phyloP scores from a whole-genome alignment of 768 basidiomycete species.

The Pholiota molesta region DNA sequence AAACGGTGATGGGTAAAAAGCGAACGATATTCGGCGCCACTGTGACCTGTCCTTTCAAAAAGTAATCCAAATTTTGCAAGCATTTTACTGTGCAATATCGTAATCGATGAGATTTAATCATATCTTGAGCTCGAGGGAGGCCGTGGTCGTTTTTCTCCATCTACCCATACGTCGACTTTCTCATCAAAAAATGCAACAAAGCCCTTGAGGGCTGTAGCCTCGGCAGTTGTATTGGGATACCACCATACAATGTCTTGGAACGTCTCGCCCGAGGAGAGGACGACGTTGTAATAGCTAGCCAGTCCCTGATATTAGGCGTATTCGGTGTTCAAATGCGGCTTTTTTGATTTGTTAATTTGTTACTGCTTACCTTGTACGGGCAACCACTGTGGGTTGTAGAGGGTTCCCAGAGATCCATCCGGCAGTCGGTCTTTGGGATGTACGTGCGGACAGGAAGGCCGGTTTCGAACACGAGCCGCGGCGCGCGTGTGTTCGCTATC shows the following conservation, averaged over 20 bases:
- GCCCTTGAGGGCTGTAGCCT: constrained; percentile 53
- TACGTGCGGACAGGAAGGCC: constrained; percentile 58
- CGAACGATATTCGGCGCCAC: no score
- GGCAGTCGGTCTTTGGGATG: constrained; percentile 59
- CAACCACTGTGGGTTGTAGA: constrained; percentile 53
- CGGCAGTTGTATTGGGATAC: constrained; percentile 56
- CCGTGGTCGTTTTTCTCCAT: constrained; percentile 53
- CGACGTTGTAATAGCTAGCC: constrained; percentile 59
- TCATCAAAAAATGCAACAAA: constrained; percentile 67
- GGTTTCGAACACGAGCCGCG: constrained; percentile 62
- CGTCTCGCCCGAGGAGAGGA: constrained; percentile 44
- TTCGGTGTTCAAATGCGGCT: no score
- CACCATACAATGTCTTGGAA: constrained; percentile 63
- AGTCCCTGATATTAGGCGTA: constrained; percentile 54
- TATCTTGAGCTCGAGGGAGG: not conserved
- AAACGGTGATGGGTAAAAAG: no score
- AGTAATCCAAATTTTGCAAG: no score
- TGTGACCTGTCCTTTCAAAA: no score
- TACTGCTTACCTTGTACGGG: constrained; percentile 61
- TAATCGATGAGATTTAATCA: not conserved
- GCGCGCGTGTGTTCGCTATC: constrained; percentile 57
- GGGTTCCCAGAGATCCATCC: constrained; percentile 49
- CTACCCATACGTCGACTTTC: constrained; percentile 66
- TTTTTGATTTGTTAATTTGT: no score
- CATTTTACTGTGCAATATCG: no score